Percentiles rank a stretch among this genome's conserved stretches.
Conservation (phyloP, 108 stramenopile genomes). For the Craspedostauros australis region DNA sequence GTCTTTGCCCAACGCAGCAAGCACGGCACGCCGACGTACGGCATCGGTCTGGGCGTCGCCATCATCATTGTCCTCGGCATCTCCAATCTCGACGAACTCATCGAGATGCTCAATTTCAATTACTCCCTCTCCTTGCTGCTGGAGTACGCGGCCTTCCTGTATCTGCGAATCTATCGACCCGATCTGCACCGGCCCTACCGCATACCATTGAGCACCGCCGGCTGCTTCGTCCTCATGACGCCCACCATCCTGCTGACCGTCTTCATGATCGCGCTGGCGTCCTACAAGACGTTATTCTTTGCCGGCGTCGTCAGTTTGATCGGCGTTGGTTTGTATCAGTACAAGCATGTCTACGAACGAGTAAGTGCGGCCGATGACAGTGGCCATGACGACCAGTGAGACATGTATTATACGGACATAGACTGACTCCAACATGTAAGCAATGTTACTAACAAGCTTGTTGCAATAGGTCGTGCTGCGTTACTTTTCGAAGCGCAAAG, state of each 20-base stretch:
- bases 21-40: constrained; percentile 85
- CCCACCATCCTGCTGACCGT: constrained; percentile 22
- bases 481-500: too few relatives aligned
- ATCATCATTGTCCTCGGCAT: constrained; percentile 72
- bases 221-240: constrained; percentile 33
- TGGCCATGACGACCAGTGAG: too few relatives aligned
- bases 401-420: too few relatives aligned
- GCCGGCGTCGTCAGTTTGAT: constrained; percentile 10
- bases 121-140: constrained; percentile 77
- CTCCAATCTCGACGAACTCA: constrained; percentile 60
- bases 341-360: too few relatives aligned
- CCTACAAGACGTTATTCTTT: constrained; percentile 32
- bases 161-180: constrained; percentile 61
- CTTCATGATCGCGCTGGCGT: constrained; percentile 30
- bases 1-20: constrained; percentile 61
- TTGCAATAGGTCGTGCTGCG: too few relatives aligned
- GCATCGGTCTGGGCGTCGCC: constrained; percentile 66
- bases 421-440: too few relatives aligned
- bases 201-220: constrained; percentile 35
- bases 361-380: too few relatives aligned
- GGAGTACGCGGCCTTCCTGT: constrained; percentile 92
- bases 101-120: constrained; percentile 91
- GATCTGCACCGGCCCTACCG: constrained; percentile 40
- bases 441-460: too few relatives aligned
- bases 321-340: too few relatives aligned